Base-by-base conservation (phyloP, 1,139 yeast genomes). In the Diutina siamensis region DNA sequence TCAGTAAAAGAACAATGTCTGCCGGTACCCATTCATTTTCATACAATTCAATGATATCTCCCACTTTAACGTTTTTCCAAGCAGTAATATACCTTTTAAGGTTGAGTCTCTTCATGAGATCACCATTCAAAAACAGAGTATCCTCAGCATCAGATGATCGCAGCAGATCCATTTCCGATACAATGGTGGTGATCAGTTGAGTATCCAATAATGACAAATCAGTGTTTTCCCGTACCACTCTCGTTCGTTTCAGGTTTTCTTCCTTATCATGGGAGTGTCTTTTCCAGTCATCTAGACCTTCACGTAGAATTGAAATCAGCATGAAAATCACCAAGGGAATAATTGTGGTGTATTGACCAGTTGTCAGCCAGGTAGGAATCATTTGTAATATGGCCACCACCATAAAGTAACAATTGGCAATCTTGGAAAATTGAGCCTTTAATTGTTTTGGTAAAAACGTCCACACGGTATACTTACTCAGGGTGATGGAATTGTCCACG, bases 361-460 rank as follows among this genome's bases (percentile, higher is more conserved):
- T 92, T 2, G 98, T 88, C 2, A 97, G 87, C 97, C 97, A 92
- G 1, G 89, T 79, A 0, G 98, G 98, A 46, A 92, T 83, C 94
- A 89, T 82, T 59, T 92, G 97, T 72, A 89, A 68, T 49, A 92
- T 84, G 2, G 97, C 89, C 21, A 92, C 94, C 9, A 79, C 71
- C 74, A 92, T 64, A 62, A 92, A 88, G 61, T 88, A 75, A 53
- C 92, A 72, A 57, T 92, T 92, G 17, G 98, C 98, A 44, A 92
- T 59, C 59, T 88, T 92, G 18, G 95, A 86, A 57, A 92, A 89
- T 60, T 92, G 98, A 2, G 94, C 95, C 50, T 77, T 73, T 44
- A 92, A 60, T 57, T 92, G 97, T 51, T 92, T 78, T 3, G 98
- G 98, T 2, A 92, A 56, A 55, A 94, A 92, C 45, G 92, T 76